Conservation (phyloP, 2,329 filamentous ascomycete genomes). For the Venturia carpophila region DNA sequence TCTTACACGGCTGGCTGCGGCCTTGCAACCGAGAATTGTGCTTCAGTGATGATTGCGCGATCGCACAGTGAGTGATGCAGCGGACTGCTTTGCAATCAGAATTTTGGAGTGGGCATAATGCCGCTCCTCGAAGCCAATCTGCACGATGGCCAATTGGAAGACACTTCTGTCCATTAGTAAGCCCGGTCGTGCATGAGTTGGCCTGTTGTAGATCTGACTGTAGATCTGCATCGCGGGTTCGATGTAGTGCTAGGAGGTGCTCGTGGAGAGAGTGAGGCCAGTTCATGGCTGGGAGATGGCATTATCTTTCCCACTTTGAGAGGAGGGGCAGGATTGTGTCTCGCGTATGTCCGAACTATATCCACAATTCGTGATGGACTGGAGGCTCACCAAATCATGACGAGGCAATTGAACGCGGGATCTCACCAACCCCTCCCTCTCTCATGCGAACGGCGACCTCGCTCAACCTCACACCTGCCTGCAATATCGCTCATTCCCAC, state of each 20-base stretch:
- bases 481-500: background rate
- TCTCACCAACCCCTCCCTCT: too few relatives aligned
- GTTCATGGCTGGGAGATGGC: too few relatives aligned
- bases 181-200: background rate
- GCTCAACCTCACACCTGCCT: too few relatives aligned
- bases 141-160: constrained; percentile 11
- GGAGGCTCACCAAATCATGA: constrained; percentile 8
- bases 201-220: background rate
- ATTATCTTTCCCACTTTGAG: too few relatives aligned
- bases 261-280: too few relatives aligned
- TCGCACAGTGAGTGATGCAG: background rate
- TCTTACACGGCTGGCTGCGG: background rate
- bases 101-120: background rate
- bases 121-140: constrained; percentile 2
- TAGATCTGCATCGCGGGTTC: background rate
- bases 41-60: background rate
- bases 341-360: constrained; percentile 2
- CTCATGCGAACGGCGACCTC: background rate
- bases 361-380: background rate
- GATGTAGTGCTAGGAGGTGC: background rate
- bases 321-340: too few relatives aligned
- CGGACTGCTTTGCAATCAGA: background rate
- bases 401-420: background rate
- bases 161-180: background rate
- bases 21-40: background rate